These are phyloP conservation scores for Novymonas esmeraldas DNA, from an alignment of 208 protist species.

Conservation along the genomic window DNA sequence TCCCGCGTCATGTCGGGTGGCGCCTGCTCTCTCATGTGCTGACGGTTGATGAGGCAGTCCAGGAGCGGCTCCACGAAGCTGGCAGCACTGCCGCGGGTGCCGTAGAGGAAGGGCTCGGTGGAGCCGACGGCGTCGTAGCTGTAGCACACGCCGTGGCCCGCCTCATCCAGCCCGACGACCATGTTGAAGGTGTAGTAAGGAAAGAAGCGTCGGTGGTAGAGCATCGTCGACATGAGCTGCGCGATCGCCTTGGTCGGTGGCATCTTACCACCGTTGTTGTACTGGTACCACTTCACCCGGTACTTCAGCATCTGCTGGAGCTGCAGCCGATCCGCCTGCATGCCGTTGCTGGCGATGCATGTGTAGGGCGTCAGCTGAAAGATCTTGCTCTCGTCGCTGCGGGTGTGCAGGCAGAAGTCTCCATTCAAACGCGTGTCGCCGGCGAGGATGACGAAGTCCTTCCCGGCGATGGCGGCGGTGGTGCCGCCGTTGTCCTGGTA, in stretches of 20 bases:
- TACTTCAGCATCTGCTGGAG: conserved; percentile 96
- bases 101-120: conserved; percentile 95
- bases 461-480: conserved; percentile 95
- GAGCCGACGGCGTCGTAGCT: conserved; percentile 98
- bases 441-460: conserved; percentile 97
- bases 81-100: conserved; percentile 91
- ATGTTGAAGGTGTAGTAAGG: conserved; percentile 99
- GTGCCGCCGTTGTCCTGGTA: conserved; percentile 97
- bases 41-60: conserved; percentile 95
- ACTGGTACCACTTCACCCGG: conserved; percentile 94
- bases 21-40: conserved; percentile 77
- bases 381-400: conserved; percentile 94
- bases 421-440: conserved; percentile 98
- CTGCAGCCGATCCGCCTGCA: conserved; percentile 97
- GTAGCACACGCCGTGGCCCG: conserved; percentile 96
- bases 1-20: conserved; percentile 73
- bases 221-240: conserved; percentile 97
- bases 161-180: conserved; percentile 95
- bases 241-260: conserved; percentile 94
- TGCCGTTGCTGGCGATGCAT: conserved; percentile 95
- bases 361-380: conserved; percentile 92
- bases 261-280: conserved; percentile 92
- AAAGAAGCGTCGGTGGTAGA: conserved; percentile 99
- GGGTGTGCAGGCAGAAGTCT: conserved; percentile 97
- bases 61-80: conserved; percentile 97